Base-by-base conservation (phyloP, 192 early-diverging fungal species). In the Radiomyces spectabilis region DNA sequence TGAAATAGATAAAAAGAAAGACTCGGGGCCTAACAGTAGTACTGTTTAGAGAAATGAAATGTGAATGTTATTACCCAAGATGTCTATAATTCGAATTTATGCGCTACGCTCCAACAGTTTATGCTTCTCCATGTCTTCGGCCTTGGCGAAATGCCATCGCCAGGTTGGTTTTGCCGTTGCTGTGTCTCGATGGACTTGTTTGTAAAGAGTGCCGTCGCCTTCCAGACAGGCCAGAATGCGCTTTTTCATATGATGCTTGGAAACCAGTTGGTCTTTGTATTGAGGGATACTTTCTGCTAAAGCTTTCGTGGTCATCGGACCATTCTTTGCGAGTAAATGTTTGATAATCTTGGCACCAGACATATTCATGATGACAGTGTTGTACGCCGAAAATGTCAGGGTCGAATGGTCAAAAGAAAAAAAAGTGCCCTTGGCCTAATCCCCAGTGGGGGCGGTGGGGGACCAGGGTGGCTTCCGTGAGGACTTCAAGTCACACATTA, bases 321-420 rank as follows among this genome's bases (percentile, higher is more conserved):
- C 60, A 21, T 55, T 35, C 37, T 53, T 53, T 16, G 60, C 45
- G 34, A 62, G 6, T 13, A 62, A 40, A 1, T 54, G 43, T 30
- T 62, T 51, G 21, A 62, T 16, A 22, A 62, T 41, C 37, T 54
- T 54, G 30, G 52, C 60, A 18, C 32, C 60, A 9, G 60, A 47
- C n/a, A n/a, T n/a, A 39, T 53, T 13, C 60, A 53, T 62, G 2
- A 13, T 61, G 30, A 32, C 19, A 18, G 32, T 31, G 38, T 57
- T 4, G 16, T 25, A 38, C 34, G 54, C 10, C 15, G 27, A 51
- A 24, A 37, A 15, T 18, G 24, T 7, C 21, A 48, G 18, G 24
- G 46, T 21, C 21, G 24, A 48, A 27, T 8, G 4, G 24, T 0
- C 1, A 9, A 44, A 5, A 44, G 24, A 44, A 12, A n/a, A n/a